Base-by-base conservation (phyloP, 2,329 filamentous ascomycete genomes). In the Cladorrhinum sp. region DNA sequence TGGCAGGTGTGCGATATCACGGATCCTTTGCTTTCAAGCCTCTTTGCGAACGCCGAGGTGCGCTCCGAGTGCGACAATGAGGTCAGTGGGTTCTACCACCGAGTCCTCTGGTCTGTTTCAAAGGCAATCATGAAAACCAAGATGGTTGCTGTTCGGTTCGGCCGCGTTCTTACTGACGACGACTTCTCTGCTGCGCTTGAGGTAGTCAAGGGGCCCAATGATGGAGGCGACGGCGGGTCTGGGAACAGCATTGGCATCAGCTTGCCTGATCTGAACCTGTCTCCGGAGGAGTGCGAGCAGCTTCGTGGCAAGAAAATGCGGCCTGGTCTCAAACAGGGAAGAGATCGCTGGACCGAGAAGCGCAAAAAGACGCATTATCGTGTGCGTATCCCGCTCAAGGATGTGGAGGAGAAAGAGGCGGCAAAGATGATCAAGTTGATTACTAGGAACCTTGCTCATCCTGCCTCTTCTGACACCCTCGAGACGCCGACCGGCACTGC, bases 1-100 rank as follows among this genome's bases (percentile, higher is more conserved):
- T 99, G 92, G 89, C 95, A 98, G 78, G 84, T 96, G 24, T 96
- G 92, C 76, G 95, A 99, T 73, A 88, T 98, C 58, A 89, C 86
- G 0, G 94, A 98, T 69, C 90, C 92, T 0, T 71, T 93, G 1
- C 79, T 98, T 1, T 77, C 79, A 0, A 74, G 79, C 10, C 77
- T 97, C 2, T 80, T 96, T 42, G 82, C 86, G 20, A 83, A 85
- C 0, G 79, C 86, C 0, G 80, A 85, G 4, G 75, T 89, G 21
- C 82, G 86, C 3, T 71, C 77, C 0, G 76, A 78, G 9, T 90
- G 85, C 73, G 86, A 90, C 65, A 73, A 79, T 5, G 71, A 79
- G 55, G 81, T 81, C 50, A 90, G 91, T 67, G 94, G 94, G 1
- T 99, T 91, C 91, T 97, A 88, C 71, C 85, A 88, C 64, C 89